Conservation (phyloP, 179 eudicot genomes). For the Drosera spatulata region DNA sequence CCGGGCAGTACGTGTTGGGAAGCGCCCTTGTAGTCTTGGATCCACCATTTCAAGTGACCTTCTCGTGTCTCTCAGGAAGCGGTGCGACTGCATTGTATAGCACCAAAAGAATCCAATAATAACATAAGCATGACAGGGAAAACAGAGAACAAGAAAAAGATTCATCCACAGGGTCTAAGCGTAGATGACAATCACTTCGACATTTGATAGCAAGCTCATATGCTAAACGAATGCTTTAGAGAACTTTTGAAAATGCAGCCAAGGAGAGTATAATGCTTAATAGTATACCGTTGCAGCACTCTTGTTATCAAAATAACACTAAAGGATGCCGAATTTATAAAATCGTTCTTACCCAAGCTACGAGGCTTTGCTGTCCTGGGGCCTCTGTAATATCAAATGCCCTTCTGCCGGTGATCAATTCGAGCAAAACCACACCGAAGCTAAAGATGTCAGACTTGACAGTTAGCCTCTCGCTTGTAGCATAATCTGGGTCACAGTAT, state of each 20-base stretch:
- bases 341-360: constrained; percentile 46
- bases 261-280: no score
- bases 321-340: no score
- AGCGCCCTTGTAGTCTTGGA: constrained; percentile 50
- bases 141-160: no score
- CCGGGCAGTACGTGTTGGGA: constrained; percentile 49
- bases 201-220: no score
- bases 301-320: no score
- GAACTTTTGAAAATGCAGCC: no score
- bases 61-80: constrained; percentile 45
- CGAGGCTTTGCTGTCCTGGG: constrained; percentile 52
- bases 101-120: not conserved
- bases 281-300: no score
- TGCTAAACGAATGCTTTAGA: no score
- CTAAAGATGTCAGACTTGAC: constrained; percentile 77
- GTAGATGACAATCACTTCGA: no score
- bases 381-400: constrained; percentile 40
- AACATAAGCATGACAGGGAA: no score
- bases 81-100: constrained; percentile 41
- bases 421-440: constrained; percentile 86
- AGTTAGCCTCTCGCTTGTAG: constrained; percentile 71
- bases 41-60: constrained; percentile 54
- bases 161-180: no score
- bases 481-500: constrained; percentile 94
- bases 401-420: constrained; percentile 70